These are phyloP conservation scores for Citrus medica DNA, from an alignment of 345 rosid species.

Conservation along the genomic window DNA sequence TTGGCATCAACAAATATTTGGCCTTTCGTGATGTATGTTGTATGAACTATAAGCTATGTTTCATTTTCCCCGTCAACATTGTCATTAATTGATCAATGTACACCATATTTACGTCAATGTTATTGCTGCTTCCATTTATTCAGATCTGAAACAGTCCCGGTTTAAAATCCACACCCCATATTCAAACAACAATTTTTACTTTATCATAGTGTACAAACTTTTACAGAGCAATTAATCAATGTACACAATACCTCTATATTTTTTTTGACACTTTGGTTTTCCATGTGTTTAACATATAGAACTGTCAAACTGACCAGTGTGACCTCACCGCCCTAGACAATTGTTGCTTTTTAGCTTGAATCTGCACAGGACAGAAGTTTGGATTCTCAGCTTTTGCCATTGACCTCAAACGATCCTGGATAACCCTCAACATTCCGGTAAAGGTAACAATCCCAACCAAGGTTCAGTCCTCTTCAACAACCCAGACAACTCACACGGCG, in stretches of 20 bases:
- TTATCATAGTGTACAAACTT: neutral
- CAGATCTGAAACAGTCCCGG: too few relatives aligned
- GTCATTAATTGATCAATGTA: too few relatives aligned
- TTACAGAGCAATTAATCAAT: neutral
- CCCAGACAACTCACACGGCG: constrained; percentile 57
- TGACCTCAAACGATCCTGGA: constrained; percentile 36
- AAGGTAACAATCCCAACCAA: constrained; percentile 53
- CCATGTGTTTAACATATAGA: neutral
- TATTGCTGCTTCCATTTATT: neutral
- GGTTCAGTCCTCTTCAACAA: constrained; percentile 44
- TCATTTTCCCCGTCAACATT: too few relatives aligned
- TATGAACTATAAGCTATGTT: too few relatives aligned
- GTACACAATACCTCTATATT: neutral
- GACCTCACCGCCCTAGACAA: neutral
- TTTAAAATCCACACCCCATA: neutral
- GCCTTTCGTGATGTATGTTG: neutral
- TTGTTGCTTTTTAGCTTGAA: too few relatives aligned
- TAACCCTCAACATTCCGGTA: constrained; percentile 43
- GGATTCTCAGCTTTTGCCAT: neutral
- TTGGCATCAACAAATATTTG: neutral
- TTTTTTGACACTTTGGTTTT: too few relatives aligned
- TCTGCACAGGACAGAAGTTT: neutral
- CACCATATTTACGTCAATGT: too few relatives aligned
- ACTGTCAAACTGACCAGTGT: neutral
- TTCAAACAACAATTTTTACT: neutral